A percentile compares a stretch with the other conserved stretches of the same genome.
Conservation (phyloP, 805 yeast species). For the Wickerhamiella brachini region DNA sequence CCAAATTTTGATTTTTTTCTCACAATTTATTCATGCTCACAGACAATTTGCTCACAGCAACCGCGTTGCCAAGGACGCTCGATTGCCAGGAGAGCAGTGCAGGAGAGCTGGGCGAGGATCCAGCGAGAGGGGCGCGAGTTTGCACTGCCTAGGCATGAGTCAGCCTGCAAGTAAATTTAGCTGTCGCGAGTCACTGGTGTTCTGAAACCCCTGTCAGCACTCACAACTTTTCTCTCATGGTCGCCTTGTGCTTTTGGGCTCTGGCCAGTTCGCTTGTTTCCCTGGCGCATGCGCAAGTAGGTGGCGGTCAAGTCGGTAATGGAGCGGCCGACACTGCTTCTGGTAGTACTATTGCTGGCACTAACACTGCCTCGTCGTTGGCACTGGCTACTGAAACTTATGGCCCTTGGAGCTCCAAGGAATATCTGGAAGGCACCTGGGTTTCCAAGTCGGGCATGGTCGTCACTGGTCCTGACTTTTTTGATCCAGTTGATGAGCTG, state of each 20-base stretch:
- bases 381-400: neutral
- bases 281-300: neutral
- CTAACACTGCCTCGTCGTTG: slow-evolving; percentile 2
- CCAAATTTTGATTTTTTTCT: too few relatives aligned
- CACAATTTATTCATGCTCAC: too few relatives aligned
- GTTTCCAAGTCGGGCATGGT: slow-evolving; percentile 84
- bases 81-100: too few relatives aligned
- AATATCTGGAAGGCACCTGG: slow-evolving; percentile 76
- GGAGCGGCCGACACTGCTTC: slow-evolving; percentile 1
- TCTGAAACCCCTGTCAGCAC: neutral
- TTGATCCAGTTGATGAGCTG: slow-evolving; percentile 90
- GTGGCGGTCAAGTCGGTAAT: slow-evolving; percentile 8
- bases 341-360: slow-evolving; percentile 4
- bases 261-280: neutral
- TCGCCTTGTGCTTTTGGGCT: neutral
- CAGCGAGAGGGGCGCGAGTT: too few relatives aligned
- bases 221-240: neutral
- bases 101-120: too few relatives aligned
- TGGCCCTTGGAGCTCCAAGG: slow-evolving; percentile 18
- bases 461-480: slow-evolving; percentile 87
- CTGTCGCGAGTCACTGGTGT: neutral
- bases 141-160: neutral
- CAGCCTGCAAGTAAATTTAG: neutral
- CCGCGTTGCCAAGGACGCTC: too few relatives aligned
- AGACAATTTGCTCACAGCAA: too few relatives aligned